Conservation (phyloP, 2,329 filamentous ascomycete species). For the Apiospora marii region DNA sequence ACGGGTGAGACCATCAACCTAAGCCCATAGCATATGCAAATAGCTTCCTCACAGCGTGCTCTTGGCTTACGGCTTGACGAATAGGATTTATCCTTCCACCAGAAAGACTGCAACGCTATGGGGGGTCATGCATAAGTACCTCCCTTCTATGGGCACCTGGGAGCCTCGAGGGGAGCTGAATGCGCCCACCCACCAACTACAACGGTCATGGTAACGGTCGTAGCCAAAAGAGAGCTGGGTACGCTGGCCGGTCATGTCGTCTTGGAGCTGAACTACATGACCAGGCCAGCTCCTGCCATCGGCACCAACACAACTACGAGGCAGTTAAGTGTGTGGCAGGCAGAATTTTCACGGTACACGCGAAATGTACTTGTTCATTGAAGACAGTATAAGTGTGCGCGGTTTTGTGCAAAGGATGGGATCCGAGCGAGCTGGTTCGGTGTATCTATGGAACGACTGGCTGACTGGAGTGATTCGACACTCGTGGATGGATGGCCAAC, state of each 20-base stretch:
- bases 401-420: background rate
- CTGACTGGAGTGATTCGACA: background rate
- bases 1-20: background rate
- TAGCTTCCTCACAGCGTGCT: background rate
- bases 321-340: background rate
- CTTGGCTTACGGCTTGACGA: background rate
- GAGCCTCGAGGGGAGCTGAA: background rate
- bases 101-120: background rate
- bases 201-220: background rate
- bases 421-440: background rate
- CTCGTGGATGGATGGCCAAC: background rate
- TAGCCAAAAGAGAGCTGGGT: background rate
- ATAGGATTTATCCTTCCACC: background rate
- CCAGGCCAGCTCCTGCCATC: background rate
- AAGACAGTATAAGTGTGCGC: background rate
- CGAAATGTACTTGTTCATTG: background rate
- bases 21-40: background rate
- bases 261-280: background rate
- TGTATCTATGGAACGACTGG: constrained; percentile 1
- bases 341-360: background rate
- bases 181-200: background rate
- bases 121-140: background rate
- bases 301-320: background rate
- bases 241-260: background rate
- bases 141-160: background rate